Evolutionary conservation across 371 early-diverging fungal species (phyloP).

Genomic region (Mucor irregularis): DNA sequence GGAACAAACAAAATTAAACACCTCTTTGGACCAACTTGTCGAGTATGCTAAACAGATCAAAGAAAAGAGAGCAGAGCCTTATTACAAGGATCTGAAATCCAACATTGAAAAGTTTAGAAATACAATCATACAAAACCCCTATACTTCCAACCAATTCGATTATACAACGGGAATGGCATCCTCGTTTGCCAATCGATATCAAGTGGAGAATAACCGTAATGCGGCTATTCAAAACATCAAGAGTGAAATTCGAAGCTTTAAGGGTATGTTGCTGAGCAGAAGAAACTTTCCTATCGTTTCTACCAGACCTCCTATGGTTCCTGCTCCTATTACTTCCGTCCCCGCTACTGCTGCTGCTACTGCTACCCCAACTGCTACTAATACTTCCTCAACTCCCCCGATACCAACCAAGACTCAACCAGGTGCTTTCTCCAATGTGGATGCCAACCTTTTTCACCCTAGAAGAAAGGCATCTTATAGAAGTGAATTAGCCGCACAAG

Average conservation of each 20-base stretch:
- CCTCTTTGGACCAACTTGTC: neutral
- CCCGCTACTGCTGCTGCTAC: neutral
- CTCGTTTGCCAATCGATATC: slow-evolving; percentile 8
- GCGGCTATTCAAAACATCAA: slow-evolving; percentile 22
- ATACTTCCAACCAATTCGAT: neutral
- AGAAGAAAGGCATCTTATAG: slow-evolving; percentile 11
- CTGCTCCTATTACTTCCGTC: too few species aligned
- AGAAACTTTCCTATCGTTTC: slow-evolving; percentile 26
- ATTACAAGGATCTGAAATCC: neutral
- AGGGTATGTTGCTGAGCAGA: slow-evolving; percentile 28
- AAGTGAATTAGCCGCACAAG: slow-evolving; percentile 8
- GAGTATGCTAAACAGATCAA: neutral
- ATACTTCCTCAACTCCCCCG: too few species aligned
- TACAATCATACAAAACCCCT: neutral
- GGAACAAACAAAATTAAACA: neutral
- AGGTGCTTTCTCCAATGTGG: too few species aligned
- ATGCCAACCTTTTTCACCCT: slow-evolving; percentile 9
- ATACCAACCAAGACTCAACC: too few species aligned
- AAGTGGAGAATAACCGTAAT: neutral
- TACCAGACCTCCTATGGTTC: neutral
- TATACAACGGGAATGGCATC: slow-evolving; percentile 1
- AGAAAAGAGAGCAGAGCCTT: neutral
- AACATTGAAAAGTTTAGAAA: neutral
- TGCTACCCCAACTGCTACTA: neutral
- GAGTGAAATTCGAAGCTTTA: slow-evolving; percentile 33